Conservation (phyloP, 768 basidiomycete species). For the Boletus speciosus region DNA sequence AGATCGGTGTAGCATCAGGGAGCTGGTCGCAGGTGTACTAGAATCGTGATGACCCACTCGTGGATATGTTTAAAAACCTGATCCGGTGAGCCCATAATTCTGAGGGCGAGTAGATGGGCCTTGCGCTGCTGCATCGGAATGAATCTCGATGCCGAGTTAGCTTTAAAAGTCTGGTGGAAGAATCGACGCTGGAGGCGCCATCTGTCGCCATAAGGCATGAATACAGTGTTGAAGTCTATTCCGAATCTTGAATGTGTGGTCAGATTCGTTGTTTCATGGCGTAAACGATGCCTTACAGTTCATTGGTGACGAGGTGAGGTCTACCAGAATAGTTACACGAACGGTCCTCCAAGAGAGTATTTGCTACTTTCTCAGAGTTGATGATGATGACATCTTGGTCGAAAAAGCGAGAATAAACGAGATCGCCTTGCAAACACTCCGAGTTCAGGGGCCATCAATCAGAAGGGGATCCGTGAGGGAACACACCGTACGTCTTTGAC, state of each 20-base stretch:
- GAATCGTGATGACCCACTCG: slow-evolving; percentile 16
- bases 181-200: slow-evolving; percentile 21
- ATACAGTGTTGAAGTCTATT: slow-evolving; percentile 10
- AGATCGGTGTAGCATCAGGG: background rate
- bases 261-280: background rate
- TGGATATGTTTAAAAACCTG: slow-evolving; percentile 7
- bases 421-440: slow-evolving; percentile 2
- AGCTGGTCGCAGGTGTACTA: background rate
- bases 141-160: slow-evolving; percentile 11
- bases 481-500: slow-evolving; percentile 9
- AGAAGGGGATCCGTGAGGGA: background rate
- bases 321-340: slow-evolving; percentile 21
- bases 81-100: slow-evolving; percentile 8
- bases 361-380: slow-evolving; percentile 11
- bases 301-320: slow-evolving; percentile 12
- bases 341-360: slow-evolving; percentile 15
- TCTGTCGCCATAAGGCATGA: slow-evolving; percentile 16
- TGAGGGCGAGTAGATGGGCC: slow-evolving; percentile 2
- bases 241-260: slow-evolving; percentile 8
- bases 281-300: slow-evolving; percentile 3
- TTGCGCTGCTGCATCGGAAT: slow-evolving; percentile 14
- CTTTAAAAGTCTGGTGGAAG: slow-evolving; percentile 18
- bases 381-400: slow-evolving; percentile 11
- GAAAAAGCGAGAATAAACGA: slow-evolving; percentile 14
- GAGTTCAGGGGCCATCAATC: background rate